Percentiles rank a stretch among this genome's conserved stretches.
These are phyloP conservation scores for Rhododendron simsii DNA, from an alignment of 148 eudicot genomes.

Conservation along the genomic window DNA sequence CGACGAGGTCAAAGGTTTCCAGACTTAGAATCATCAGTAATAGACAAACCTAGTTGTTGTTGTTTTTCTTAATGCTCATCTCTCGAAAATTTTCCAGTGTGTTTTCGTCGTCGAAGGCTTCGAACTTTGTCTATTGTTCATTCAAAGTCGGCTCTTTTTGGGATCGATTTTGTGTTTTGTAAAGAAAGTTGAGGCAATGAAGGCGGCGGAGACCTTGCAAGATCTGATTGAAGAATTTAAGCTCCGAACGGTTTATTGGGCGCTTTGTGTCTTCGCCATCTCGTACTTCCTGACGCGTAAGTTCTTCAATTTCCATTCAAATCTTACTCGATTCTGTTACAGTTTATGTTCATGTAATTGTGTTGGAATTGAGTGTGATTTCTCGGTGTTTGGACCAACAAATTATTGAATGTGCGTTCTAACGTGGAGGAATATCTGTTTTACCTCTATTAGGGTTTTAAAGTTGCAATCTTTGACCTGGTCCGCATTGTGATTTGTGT, in stretches of 20 bases:
- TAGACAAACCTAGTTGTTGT: background rate
- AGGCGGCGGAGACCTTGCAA: conserved; percentile 51
- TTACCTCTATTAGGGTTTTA: background rate
- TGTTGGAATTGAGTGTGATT: background rate
- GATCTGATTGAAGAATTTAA: conserved; percentile 94
- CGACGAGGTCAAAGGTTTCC: background rate
- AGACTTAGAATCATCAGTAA: background rate
- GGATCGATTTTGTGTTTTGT: background rate
- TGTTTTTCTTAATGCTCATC: background rate
- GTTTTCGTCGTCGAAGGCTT: background rate
- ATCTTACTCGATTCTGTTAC: background rate
- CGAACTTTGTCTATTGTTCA: background rate
- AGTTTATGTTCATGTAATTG: background rate
- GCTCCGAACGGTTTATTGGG: conserved; percentile 83
- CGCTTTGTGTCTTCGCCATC: conserved; percentile 60
- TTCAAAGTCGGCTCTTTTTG: background rate
- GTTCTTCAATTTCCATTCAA: conserved; percentile 15
- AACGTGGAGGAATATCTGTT: background rate
- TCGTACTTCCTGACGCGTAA: conserved; percentile 80
- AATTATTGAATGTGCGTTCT: background rate
- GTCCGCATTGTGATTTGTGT: background rate
- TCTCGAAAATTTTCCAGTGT: background rate
- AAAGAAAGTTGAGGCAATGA: conserved; percentile 18
- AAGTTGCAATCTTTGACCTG: background rate
- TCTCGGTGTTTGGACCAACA: background rate